These are phyloP conservation scores for Linnemannia zychae DNA, from an alignment of 192 early-diverging fungal species.

Conservation along the genomic window DNA sequence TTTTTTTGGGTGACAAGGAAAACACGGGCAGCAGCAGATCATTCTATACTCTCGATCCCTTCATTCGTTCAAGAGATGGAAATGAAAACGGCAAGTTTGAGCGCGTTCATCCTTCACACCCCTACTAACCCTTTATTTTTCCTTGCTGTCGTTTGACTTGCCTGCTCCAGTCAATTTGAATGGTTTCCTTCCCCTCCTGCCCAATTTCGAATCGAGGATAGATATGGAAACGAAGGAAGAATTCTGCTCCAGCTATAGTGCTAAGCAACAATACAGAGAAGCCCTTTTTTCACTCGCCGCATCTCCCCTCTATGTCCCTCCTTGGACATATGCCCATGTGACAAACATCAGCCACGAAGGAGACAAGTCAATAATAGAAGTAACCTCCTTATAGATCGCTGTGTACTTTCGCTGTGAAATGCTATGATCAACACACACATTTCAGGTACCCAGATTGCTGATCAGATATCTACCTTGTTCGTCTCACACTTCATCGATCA, in stretches of 20 bases:
- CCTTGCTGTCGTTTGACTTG: too few relatives aligned
- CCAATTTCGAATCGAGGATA: neutral
- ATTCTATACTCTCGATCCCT: neutral
- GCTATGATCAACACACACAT: too few relatives aligned
- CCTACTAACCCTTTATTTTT: neutral
- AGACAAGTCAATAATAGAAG: too few relatives aligned
- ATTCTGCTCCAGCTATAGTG: too few relatives aligned
- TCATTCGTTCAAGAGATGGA: neutral
- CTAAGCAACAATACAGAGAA: neutral
- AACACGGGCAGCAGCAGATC: conserved; percentile 16
- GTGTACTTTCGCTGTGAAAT: too few relatives aligned
- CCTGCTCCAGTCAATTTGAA: neutral
- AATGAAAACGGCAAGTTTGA: neutral
- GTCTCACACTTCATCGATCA: too few relatives aligned
- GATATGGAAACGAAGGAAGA: conserved; percentile 1
- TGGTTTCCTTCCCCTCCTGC: neutral
- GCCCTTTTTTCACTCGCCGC: conserved; percentile 5
- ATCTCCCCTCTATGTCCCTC: neutral
- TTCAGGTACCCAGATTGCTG: too few relatives aligned
- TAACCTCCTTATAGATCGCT: neutral
- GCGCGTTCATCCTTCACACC: neutral
- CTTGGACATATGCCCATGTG: neutral
- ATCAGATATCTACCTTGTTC: too few relatives aligned
- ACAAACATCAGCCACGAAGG: neutral
- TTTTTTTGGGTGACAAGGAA: neutral